phyloP scores from a whole-genome alignment of 371 early-diverging fungal genomes.

The Actinomortierella ambigua region DNA sequence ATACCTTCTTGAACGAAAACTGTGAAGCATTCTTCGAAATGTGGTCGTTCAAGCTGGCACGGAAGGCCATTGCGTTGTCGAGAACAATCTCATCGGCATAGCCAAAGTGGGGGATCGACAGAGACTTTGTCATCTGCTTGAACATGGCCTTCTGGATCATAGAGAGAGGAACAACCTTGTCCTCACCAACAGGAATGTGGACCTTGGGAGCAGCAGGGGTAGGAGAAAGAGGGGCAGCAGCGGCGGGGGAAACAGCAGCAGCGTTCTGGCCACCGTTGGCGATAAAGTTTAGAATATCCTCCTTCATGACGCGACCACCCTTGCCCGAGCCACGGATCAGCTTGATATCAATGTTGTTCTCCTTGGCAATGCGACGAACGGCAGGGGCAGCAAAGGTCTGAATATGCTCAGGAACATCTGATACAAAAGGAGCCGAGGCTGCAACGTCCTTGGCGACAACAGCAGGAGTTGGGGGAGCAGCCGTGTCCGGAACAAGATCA shows the following conservation, averaged over 20 bases:
- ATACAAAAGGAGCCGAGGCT: slow-evolving; percentile 5
- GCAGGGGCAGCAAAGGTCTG: slow-evolving; percentile 84
- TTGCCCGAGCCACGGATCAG: slow-evolving; percentile 84
- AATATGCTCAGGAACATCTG: slow-evolving; percentile 27
- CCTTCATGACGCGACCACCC: slow-evolving; percentile 87
- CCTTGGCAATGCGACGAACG: slow-evolving; percentile 88
- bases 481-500: slow-evolving; percentile 14
- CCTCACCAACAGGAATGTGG: slow-evolving; percentile 33
- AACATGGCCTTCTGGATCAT: slow-evolving; percentile 96
- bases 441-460: slow-evolving; percentile 27
- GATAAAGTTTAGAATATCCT: slow-evolving; percentile 81
- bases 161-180: slow-evolving; percentile 64
- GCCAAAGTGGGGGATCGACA: slow-evolving; percentile 94
- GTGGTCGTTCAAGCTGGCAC: slow-evolving; percentile 71
- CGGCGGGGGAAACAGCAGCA: slow-evolving; percentile 14
- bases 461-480: slow-evolving; percentile 15
- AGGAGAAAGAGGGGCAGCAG: slow-evolving; percentile 21
- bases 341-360: slow-evolving; percentile 77
- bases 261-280: slow-evolving; percentile 32
- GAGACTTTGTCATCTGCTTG: slow-evolving; percentile 92
- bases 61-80: slow-evolving; percentile 68
- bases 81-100: slow-evolving; percentile 91
- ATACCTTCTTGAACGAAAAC: slow-evolving; percentile 76
- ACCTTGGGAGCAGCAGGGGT: slow-evolving; percentile 23
- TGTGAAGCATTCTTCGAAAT: slow-evolving; percentile 47